Percentiles rank a stretch among this genome's conserved stretches.
Conservation (phyloP, 78 protist species). For the Dictyostelium intermedium region DNA sequence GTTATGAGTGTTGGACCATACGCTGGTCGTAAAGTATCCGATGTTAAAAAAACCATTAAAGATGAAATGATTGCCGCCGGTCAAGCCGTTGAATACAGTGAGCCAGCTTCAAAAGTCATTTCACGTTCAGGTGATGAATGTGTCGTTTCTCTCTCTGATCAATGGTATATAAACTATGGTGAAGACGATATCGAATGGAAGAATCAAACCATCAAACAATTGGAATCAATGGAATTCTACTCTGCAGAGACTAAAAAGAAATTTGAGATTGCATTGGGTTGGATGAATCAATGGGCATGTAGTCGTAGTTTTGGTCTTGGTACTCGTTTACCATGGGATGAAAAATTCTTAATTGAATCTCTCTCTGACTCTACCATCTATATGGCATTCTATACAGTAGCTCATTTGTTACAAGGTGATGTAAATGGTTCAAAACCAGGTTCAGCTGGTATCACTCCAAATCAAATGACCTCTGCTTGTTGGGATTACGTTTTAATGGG, state of each 20-base stretch:
- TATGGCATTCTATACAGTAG: conserved; percentile 99
- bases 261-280: conserved; percentile 82
- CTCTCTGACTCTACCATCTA: conserved; percentile 99
- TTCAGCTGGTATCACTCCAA: conserved; percentile 87
- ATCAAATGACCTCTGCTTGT: conserved; percentile 77
- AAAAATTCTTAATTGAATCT: conserved; percentile 96
- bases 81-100: conserved; percentile 92
- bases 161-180: conserved; percentile 99
- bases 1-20: conserved; percentile 90
- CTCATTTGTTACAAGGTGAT: conserved; percentile 94
- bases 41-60: conserved; percentile 91
- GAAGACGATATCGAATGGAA: conserved; percentile 93
- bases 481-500: conserved; percentile 89
- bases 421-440: conserved; percentile 88
- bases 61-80: conserved; percentile 81
- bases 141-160: conserved; percentile 97
- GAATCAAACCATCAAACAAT: conserved; percentile 9
- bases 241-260: conserved; percentile 42
- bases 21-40: conserved; percentile 88
- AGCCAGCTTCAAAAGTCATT: conserved; percentile 96
- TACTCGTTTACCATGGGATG: conserved; percentile 96
- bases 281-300: conserved; percentile 98
- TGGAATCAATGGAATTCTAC: conserved; percentile 76
- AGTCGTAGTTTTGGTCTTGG: conserved; percentile 99
- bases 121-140: conserved; percentile 99